Evolutionary conservation across 2,329 filamentous ascomycete species (phyloP).

Genomic region (Rhexocercosporidium sp.): DNA sequence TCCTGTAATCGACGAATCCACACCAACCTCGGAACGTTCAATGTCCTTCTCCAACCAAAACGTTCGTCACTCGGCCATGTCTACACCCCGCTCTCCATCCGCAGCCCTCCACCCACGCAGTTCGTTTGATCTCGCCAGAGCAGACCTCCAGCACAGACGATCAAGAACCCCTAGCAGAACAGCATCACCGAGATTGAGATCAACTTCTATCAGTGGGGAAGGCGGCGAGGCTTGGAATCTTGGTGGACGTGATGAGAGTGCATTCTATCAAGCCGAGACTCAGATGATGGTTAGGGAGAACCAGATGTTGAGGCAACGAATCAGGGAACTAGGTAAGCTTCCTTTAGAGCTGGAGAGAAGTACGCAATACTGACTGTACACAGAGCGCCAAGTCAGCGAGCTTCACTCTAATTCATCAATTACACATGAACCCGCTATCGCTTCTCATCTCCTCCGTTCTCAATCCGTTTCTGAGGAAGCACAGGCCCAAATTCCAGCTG

Average conservation of each 20-base stretch:
- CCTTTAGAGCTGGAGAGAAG: neutral
- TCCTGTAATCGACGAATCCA: conserved; percentile 45
- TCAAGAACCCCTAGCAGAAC: conserved; percentile 65
- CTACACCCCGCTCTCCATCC: conserved; percentile 56
- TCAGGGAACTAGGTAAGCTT: conserved; percentile 70
- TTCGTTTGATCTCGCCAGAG: conserved; percentile 63
- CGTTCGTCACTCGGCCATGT: conserved; percentile 48
- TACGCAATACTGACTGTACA: conserved; percentile 17
- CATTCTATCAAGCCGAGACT: conserved; percentile 83
- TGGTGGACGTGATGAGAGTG: conserved; percentile 73
- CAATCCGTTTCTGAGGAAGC: conserved; percentile 39
- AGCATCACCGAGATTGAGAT: conserved; percentile 58
- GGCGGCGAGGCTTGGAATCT: conserved; percentile 63
- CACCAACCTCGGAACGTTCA: conserved; percentile 52
- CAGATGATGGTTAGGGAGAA: conserved; percentile 80
- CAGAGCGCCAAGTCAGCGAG: conserved; percentile 40
- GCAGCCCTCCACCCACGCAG: conserved; percentile 52
- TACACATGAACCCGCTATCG: conserved; percentile 40
- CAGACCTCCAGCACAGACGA: conserved; percentile 56
- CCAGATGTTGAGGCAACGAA: conserved; percentile 78
- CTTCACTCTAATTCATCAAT: conserved; percentile 37
- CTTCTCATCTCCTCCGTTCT: conserved; percentile 40
- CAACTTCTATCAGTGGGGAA: conserved; percentile 64
- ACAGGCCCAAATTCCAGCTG: neutral
- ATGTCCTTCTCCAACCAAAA: conserved; percentile 48